These are phyloP conservation scores for Backusella australiensis DNA, from an alignment of 192 early-diverging fungal genomes.

Conservation along the genomic window DNA sequence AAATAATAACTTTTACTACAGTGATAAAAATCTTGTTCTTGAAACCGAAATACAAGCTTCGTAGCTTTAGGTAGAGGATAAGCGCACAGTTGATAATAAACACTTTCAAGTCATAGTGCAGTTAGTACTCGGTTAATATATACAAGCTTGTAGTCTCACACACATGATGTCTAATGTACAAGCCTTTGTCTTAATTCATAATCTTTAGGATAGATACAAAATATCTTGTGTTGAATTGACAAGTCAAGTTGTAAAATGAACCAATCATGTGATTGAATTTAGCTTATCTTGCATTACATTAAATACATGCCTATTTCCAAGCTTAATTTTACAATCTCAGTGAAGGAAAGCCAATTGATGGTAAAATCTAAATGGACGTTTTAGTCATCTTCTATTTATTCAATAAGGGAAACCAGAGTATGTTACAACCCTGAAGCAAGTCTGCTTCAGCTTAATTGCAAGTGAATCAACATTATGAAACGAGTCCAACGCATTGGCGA, in stretches of 20 bases:
- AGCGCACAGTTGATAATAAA: too few species aligned
- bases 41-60: too few species aligned
- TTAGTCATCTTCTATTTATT: background rate
- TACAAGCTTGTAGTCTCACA: too few species aligned
- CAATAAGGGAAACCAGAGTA: too few species aligned
- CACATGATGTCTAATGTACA: too few species aligned
- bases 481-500: background rate
- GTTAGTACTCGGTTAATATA: too few species aligned
- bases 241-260: conserved; percentile 4
- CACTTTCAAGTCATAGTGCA: too few species aligned
- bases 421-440: background rate
- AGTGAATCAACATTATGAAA: background rate
- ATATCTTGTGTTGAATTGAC: background rate
- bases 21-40: too few species aligned
- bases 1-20: too few species aligned
- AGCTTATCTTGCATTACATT: background rate
- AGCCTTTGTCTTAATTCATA: background rate
- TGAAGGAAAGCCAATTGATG: background rate
- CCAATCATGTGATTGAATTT: background rate
- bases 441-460: background rate
- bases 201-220: background rate
- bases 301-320: background rate
- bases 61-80: too few species aligned
- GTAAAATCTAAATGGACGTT: background rate
- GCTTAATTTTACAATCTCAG: background rate